Percentiles rank a stretch among this genome's conserved stretches.
phyloP scores from a whole-genome alignment of 106 monocot genomes.

The Narthecium ossifragum region DNA sequence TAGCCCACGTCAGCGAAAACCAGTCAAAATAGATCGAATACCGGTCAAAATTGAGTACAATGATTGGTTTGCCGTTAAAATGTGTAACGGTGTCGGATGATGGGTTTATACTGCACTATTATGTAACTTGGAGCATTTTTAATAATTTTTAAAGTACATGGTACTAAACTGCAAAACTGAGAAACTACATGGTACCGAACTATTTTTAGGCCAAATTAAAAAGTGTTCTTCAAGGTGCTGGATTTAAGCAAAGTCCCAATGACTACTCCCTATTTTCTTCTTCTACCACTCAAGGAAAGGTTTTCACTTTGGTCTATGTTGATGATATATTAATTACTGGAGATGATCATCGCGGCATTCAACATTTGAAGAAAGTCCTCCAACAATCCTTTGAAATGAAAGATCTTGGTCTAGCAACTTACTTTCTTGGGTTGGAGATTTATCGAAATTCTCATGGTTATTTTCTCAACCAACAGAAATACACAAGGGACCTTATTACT shows the following conservation, averaged over 20 bases:
- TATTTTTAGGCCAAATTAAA: too few species aligned
- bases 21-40: too few species aligned
- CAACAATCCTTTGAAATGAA: neutral
- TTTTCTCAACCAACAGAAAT: neutral
- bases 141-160: too few species aligned
- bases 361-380: neutral
- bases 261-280: neutral
- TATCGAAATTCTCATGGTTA: neutral
- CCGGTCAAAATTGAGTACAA: too few species aligned
- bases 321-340: constrained; percentile 3
- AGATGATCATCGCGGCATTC: neutral
- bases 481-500: neutral
- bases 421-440: constrained; percentile 7
- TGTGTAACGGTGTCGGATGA: too few species aligned
- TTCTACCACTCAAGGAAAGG: too few species aligned
- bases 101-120: too few species aligned
- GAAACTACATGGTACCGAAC: too few species aligned
- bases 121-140: too few species aligned
- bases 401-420: neutral
- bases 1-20: too few species aligned
- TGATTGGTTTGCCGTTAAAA: too few species aligned
- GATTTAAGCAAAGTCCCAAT: neutral
- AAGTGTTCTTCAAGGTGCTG: neutral
- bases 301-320: neutral
- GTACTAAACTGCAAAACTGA: too few species aligned